Evolutionary conservation across 1,284 basidiomycete species (phyloP), one percentile per base, ranked within the genome.

Genomic region (Butyriboletus regius): DNA sequence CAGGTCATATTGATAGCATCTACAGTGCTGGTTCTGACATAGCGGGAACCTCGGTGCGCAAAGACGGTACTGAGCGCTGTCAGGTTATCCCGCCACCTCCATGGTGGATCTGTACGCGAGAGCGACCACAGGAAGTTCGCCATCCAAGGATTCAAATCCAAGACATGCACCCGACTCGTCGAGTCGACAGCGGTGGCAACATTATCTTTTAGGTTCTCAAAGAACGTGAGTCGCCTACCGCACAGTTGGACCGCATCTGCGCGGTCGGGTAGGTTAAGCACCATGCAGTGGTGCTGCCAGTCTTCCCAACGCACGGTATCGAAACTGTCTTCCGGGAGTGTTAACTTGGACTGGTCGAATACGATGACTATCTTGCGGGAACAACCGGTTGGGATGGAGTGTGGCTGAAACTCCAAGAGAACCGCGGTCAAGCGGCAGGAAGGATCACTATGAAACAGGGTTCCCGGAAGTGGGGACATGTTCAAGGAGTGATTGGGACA

Each of bases 21-120:
- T 7, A 63, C 54, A 14, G 67, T 67, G 36, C 67, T 70, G 10
- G 67, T 70, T 43, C 66, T 57, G 1, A 70, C 59, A 43, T 62
- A 70, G 34, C 46, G 56, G 22, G 57, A 47, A 17, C 53, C 58
- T 14, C 62, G 53, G 48, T 60, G 54, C 34, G 18, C 47, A 42
- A 67, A 62, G 17, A 69, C 45, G 18, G 66, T 63, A n/a, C 63
- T 70, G 17, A 67, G 45, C 13, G 66, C 54, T 15, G 54, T 34
- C 54, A 61, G 43, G 2, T 29, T 41, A 43, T 64, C 65, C 33
- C 54, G 54, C 67, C 68, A 68, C 41, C 58, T 53, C 68, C 65
- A 69, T 15, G 67, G 62, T 15, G 64, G 60, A 12, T 58, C 18
- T 3, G 46, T 59, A 34, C 59, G 56, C 32, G 60, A 55, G 36